Evolutionary conservation across 2,329 filamentous ascomycete species (phyloP).

Genomic region (Cladobotryum mycophilum): DNA sequence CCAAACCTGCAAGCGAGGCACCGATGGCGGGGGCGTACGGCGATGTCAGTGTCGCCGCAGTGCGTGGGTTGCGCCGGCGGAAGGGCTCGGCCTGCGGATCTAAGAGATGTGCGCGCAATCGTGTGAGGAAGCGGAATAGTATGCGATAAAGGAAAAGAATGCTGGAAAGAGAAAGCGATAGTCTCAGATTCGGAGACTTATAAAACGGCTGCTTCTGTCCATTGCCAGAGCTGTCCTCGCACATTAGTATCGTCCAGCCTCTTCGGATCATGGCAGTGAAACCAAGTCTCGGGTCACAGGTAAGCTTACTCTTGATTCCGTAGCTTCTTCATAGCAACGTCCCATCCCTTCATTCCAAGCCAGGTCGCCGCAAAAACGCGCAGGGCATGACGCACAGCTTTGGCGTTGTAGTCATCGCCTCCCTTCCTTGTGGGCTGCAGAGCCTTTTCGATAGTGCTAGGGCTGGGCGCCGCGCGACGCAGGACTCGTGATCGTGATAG

Average conservation of each 20-base stretch:
- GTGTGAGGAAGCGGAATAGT: slow-evolving; percentile 81
- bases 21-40: slow-evolving; percentile 83
- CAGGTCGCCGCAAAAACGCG: slow-evolving; percentile 63
- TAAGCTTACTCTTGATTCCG: slow-evolving; percentile 40
- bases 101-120: slow-evolving; percentile 71
- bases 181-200: slow-evolving; percentile 63
- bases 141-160: slow-evolving; percentile 85
- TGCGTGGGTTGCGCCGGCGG: slow-evolving; percentile 71
- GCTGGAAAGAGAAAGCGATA: slow-evolving; percentile 76
- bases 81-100: slow-evolving; percentile 77
- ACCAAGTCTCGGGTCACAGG: no score
- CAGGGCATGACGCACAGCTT: slow-evolving; percentile 63
- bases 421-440: slow-evolving; percentile 25
- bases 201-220: slow-evolving; percentile 48
- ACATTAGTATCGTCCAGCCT: not conserved
- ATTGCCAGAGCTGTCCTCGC: slow-evolving; percentile 7
- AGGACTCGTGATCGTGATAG: slow-evolving; percentile 62
- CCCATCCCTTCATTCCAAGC: slow-evolving; percentile 57
- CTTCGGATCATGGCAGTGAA: not conserved
- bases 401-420: slow-evolving; percentile 61
- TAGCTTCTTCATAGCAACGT: slow-evolving; percentile 43
- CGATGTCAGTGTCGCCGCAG: slow-evolving; percentile 70
- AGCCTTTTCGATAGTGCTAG: slow-evolving; percentile 44
- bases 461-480: slow-evolving; percentile 48
- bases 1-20: slow-evolving; percentile 77